phyloP scores from a whole-genome alignment of 1,284 basidiomycete species.

The Lignosus rhinocerotis region DNA sequence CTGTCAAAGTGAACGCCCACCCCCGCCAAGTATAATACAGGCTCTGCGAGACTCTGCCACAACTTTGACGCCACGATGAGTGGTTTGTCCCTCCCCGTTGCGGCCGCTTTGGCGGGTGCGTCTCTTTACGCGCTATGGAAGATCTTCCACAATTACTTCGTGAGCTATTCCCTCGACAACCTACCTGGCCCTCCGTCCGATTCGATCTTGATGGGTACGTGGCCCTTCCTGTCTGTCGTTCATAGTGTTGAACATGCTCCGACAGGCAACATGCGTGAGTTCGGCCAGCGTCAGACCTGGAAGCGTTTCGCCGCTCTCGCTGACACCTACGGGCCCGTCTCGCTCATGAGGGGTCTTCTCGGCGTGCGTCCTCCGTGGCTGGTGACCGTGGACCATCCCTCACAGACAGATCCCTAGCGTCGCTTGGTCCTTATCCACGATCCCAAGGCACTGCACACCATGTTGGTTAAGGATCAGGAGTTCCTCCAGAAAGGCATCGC shows the following conservation, averaged over 20 bases:
- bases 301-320: background rate
- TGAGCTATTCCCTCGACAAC: background rate
- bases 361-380: constrained; percentile 2
- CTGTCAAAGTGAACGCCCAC: too few relatives aligned
- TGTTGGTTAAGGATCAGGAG: constrained; percentile 15
- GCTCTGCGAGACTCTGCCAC: too few relatives aligned
- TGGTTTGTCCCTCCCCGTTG: background rate
- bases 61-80: too few relatives aligned
- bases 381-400: background rate
- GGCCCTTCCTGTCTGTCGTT: background rate
- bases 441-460: constrained; percentile 12
- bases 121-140: background rate
- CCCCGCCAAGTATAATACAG: too few relatives aligned
- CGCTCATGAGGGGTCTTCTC: background rate
- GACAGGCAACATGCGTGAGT: constrained; percentile 11
- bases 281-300: constrained; percentile 13
- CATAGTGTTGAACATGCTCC: background rate
- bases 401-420: background rate
- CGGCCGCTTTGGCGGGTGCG: background rate
- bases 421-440: constrained; percentile 10
- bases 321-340: constrained; percentile 8
- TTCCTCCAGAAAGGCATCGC: constrained; percentile 7
- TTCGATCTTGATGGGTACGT: background rate
- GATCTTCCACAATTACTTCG: background rate
- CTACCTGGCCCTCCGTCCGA: background rate